Conservation (phyloP, 2,329 filamentous ascomycete species). For the Alternaria brassicicola region DNA sequence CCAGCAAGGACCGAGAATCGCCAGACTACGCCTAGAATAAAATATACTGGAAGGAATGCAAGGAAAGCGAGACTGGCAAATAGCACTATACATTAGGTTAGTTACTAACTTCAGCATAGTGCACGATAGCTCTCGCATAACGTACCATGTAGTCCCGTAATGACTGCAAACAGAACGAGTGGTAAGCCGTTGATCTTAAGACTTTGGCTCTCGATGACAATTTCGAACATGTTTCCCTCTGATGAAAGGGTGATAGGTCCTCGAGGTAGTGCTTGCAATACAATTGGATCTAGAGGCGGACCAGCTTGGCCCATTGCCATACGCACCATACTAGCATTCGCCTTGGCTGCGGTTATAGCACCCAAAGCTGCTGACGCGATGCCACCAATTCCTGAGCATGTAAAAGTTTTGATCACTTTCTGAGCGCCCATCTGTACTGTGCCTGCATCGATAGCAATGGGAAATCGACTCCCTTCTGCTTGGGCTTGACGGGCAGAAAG, state of each 20-base stretch:
- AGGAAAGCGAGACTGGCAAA: constrained; percentile 33
- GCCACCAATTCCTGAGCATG: constrained; percentile 37
- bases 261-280: constrained; percentile 25
- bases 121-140: neutral
- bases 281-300: constrained; percentile 26
- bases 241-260: constrained; percentile 31
- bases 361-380: constrained; percentile 28
- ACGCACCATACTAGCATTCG: constrained; percentile 11
- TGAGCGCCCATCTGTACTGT: constrained; percentile 30
- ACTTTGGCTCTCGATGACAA: constrained; percentile 23
- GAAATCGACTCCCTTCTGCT: neutral
- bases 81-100: constrained; percentile 18
- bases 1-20: constrained; percentile 33
- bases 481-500: constrained; percentile 20
- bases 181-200: constrained; percentile 32
- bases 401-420: constrained; percentile 24
- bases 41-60: constrained; percentile 33
- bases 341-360: constrained; percentile 18
- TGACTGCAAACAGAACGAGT: constrained; percentile 22
- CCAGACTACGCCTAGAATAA: constrained; percentile 32
- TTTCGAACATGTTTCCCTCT: constrained; percentile 32
- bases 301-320: neutral
- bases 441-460: constrained; percentile 26
- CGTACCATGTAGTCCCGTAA: constrained; percentile 35
- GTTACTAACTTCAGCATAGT: neutral